These are phyloP conservation scores for Sporisorium exsertum DNA, from an alignment of 1,284 basidiomycete genomes.

Conservation along the genomic window DNA sequence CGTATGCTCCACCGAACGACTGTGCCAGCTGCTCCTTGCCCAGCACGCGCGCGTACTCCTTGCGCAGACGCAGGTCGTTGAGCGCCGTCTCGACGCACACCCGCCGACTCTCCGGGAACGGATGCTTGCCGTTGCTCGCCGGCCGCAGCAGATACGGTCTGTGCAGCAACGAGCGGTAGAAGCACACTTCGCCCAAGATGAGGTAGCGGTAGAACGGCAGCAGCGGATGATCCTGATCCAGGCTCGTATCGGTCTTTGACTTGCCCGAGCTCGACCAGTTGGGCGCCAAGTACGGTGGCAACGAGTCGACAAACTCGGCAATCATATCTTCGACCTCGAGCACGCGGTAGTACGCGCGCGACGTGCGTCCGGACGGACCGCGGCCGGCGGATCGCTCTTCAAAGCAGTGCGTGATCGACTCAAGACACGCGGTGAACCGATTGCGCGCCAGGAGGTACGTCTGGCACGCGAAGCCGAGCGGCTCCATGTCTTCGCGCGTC, in stretches of 20 bases:
- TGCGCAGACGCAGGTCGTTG: slow-evolving; percentile 47
- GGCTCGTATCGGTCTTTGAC: slow-evolving; percentile 40
- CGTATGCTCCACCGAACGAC: slow-evolving; percentile 49
- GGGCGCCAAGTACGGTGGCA: slow-evolving; percentile 43
- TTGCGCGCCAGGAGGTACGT: slow-evolving; percentile 47
- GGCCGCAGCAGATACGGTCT: slow-evolving; percentile 45
- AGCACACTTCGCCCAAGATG: slow-evolving; percentile 46
- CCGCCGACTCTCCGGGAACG: slow-evolving; percentile 41
- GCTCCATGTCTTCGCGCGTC: slow-evolving; percentile 46
- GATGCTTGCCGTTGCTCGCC: slow-evolving; percentile 45
- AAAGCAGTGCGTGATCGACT: slow-evolving; percentile 50
- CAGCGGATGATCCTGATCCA: slow-evolving; percentile 49
- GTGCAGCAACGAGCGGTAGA: slow-evolving; percentile 52
- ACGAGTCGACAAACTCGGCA: slow-evolving; percentile 47
- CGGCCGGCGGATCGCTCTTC: slow-evolving; percentile 40
- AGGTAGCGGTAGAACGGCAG: slow-evolving; percentile 50
- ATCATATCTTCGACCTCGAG: slow-evolving; percentile 53
- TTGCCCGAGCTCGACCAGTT: slow-evolving; percentile 39
- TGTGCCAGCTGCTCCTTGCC: slow-evolving; percentile 46
- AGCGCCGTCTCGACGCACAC: slow-evolving; percentile 49
- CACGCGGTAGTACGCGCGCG: slow-evolving; percentile 44
- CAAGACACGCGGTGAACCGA: slow-evolving; percentile 43
- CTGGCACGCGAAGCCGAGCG: slow-evolving; percentile 47
- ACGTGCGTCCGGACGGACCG: slow-evolving; percentile 32
- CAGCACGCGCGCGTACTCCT: slow-evolving; percentile 35